Evolutionary conservation across 73 alveolate species (phyloP).

Genomic region (Paramecium sonneborni): DNA sequence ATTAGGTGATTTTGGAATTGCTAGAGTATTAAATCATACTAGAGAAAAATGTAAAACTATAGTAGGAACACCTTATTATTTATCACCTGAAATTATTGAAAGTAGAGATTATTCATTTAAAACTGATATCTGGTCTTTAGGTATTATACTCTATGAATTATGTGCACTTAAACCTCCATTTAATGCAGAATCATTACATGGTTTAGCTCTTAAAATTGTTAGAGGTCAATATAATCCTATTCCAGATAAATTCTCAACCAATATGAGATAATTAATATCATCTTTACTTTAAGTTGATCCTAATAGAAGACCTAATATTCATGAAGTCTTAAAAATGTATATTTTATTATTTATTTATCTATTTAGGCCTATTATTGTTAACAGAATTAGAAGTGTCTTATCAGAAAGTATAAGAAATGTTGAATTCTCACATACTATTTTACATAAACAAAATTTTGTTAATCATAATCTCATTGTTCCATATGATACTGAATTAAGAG

Average conservation of each 20-base stretch:
- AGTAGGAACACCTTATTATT: conserved; percentile 95
- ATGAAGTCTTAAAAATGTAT: conserved; percentile 79
- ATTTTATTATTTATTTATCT: neutral
- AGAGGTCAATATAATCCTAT: conserved; percentile 81
- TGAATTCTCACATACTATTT: conserved; percentile 90
- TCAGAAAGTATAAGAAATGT: conserved; percentile 75
- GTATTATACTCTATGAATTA: conserved; percentile 88
- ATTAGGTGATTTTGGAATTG: conserved; percentile 95
- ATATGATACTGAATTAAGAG: conserved; percentile 32
- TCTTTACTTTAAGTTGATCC: conserved; percentile 80
- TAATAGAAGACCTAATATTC: conserved; percentile 83
- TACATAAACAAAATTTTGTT: conserved; percentile 71
- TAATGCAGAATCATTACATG: conserved; percentile 86
- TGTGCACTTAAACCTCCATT: conserved; percentile 94
- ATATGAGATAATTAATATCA: conserved; percentile 74
- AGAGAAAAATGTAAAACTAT: conserved; percentile 86
- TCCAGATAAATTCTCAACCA: conserved; percentile 76
- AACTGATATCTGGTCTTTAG: conserved; percentile 92
- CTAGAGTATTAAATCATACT: conserved; percentile 84
- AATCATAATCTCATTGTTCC: conserved; percentile 32
- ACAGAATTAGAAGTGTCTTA: conserved; percentile 78
- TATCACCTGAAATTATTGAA: conserved; percentile 95
- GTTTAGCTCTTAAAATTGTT: conserved; percentile 83
- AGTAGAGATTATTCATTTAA: conserved; percentile 84
- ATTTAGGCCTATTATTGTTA: conserved; percentile 67